These are phyloP conservation scores for Sporothrix luriei DNA, from an alignment of 2,329 filamentous ascomycete genomes.

Conservation along the genomic window DNA sequence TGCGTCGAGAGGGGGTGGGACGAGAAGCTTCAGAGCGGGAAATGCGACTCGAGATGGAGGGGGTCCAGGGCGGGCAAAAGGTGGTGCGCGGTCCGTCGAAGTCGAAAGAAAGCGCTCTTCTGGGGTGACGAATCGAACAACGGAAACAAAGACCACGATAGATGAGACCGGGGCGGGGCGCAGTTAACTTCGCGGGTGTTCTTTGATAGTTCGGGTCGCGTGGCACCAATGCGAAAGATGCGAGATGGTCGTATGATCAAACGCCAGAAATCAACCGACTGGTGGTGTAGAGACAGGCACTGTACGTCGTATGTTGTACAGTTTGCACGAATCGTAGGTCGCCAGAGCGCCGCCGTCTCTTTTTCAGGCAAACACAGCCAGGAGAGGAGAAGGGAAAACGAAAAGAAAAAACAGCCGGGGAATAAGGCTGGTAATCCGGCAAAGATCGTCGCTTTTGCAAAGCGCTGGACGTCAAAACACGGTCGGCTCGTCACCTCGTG, in stretches of 20 bases:
- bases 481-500: slow-evolving; percentile 2
- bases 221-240: slow-evolving; percentile 1
- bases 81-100: not conserved
- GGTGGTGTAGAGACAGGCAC: not conserved
- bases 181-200: not conserved
- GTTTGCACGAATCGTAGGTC: not conserved
- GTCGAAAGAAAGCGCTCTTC: slow-evolving; percentile 17
- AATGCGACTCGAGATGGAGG: slow-evolving; percentile 4
- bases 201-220: not conserved
- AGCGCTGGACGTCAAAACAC: not conserved
- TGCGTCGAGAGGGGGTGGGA: not conserved
- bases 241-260: slow-evolving; percentile 29
- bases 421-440: slow-evolving; percentile 24
- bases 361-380: not conserved
- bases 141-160: not conserved
- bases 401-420: not conserved
- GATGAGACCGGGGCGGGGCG: slow-evolving; percentile 13
- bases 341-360: slow-evolving; percentile 17
- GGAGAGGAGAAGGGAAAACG: not conserved
- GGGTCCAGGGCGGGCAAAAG: not conserved
- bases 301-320: not conserved
- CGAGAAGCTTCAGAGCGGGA: not conserved
- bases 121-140: slow-evolving; percentile 10
- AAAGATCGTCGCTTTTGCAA: slow-evolving; percentile 22
- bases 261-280: slow-evolving; percentile 22